phyloP scores from a whole-genome alignment of 2,329 filamentous ascomycete genomes.

The Lasiodiplodia sp. region DNA sequence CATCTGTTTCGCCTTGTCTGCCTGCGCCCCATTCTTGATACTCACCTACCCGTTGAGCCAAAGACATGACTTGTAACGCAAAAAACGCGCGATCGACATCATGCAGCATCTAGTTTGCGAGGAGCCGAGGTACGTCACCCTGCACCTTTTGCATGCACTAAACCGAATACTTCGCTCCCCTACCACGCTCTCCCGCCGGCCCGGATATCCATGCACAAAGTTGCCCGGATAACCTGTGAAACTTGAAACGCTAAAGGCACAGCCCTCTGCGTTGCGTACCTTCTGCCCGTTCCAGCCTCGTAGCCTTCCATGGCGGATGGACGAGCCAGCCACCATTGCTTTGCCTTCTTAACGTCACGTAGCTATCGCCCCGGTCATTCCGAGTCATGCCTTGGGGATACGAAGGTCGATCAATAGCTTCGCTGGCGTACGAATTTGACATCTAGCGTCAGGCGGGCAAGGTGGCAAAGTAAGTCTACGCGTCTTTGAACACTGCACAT shows the following conservation, averaged over 20 bases:
- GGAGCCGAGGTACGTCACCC: background rate
- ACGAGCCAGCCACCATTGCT: background rate
- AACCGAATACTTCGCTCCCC: background rate
- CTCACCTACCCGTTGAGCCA: background rate
- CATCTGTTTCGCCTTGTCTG: conserved; percentile 2
- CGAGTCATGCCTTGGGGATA: background rate
- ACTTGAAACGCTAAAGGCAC: background rate
- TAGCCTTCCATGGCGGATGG: background rate
- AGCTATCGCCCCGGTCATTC: no score
- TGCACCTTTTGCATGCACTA: background rate
- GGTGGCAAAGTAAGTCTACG: background rate
- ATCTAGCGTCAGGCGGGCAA: background rate
- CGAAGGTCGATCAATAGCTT: background rate
- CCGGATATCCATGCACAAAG: background rate
- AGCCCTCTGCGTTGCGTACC: conserved; percentile 13
- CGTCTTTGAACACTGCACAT: background rate
- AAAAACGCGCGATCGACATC: conserved; percentile 15
- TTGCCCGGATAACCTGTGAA: background rate
- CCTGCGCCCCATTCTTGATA: background rate
- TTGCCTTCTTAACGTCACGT: background rate
- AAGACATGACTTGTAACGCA: background rate
- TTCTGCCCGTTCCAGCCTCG: background rate
- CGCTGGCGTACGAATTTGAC: background rate
- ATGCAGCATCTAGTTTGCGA: conserved; percentile 1
- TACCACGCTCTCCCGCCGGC: background rate